phyloP scores from a whole-genome alignment of 2,329 filamentous ascomycete genomes.

The Cryphonectria naterciae region DNA sequence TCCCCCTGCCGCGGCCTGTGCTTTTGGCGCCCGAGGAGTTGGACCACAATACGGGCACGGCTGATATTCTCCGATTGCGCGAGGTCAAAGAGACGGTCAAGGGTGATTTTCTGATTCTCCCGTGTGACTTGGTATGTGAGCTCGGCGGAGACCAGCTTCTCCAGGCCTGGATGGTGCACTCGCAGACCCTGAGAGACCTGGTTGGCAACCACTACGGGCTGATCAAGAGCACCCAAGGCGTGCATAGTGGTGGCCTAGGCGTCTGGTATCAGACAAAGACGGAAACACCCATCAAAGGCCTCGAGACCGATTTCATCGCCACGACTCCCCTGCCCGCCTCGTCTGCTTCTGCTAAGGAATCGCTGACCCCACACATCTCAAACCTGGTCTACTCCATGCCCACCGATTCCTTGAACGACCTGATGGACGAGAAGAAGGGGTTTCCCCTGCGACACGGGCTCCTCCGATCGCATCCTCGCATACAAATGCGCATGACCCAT shows the following conservation, averaged over 20 bases:
- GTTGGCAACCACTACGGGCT: slow-evolving; percentile 51
- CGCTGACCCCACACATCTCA: slow-evolving; percentile 70
- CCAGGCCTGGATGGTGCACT: slow-evolving; percentile 90
- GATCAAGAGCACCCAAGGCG: slow-evolving; percentile 38
- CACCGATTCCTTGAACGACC: slow-evolving; percentile 85
- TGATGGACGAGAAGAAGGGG: slow-evolving; percentile 73
- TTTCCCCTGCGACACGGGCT: slow-evolving; percentile 77
- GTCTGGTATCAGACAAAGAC: slow-evolving; percentile 89
- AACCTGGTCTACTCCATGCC: slow-evolving; percentile 85
- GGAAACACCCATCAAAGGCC: slow-evolving; percentile 78
- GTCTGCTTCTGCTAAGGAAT: slow-evolving; percentile 63
- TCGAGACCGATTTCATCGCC: slow-evolving; percentile 91
- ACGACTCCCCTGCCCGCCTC: slow-evolving; percentile 69
- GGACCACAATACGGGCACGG: slow-evolving; percentile 84
- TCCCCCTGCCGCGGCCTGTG: slow-evolving; percentile 74
- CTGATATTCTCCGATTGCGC: slow-evolving; percentile 81
- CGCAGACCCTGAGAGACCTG: slow-evolving; percentile 68
- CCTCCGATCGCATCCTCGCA: slow-evolving; percentile 71
- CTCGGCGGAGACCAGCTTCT: slow-evolving; percentile 80
- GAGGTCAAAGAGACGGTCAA: slow-evolving; percentile 80
- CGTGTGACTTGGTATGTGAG: slow-evolving; percentile 93
- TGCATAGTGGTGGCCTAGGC: slow-evolving; percentile 74
- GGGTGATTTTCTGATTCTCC: slow-evolving; percentile 85
- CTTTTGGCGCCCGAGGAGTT: slow-evolving; percentile 77
- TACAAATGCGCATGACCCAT: slow-evolving; percentile 81